A percentile compares a stretch with the other conserved stretches of the same genome.
phyloP scores from a whole-genome alignment of 148 eudicot species.

The Arbutus unedo region DNA sequence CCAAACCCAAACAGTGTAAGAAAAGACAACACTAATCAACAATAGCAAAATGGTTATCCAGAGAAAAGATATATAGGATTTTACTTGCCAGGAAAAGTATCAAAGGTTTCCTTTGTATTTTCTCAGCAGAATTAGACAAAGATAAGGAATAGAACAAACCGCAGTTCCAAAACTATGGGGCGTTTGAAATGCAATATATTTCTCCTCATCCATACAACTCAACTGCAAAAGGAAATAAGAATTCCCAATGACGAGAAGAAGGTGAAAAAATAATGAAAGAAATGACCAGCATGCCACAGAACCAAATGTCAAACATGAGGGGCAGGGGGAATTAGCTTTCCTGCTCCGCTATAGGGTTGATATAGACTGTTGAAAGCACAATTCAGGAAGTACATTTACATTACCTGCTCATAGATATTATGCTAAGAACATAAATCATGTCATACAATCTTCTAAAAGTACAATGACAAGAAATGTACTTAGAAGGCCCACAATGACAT shows the following conservation, averaged over 20 bases:
- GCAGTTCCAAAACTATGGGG: constrained; percentile 33
- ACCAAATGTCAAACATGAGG: background rate
- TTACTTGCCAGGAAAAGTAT: background rate
- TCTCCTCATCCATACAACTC: constrained; percentile 49
- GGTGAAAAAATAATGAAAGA: background rate
- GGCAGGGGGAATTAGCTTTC: background rate
- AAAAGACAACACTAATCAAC: constrained; percentile 7
- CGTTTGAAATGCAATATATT: constrained; percentile 56
- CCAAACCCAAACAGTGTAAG: constrained; percentile 10
- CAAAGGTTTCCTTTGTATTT: background rate
- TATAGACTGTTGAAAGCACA: background rate
- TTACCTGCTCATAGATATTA: background rate
- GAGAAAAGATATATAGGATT: background rate
- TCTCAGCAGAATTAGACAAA: constrained; percentile 10
- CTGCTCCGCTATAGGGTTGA: background rate
- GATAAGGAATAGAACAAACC: constrained; percentile 41
- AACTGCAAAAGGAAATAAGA: constrained; percentile 42
- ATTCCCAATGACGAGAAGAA: background rate
- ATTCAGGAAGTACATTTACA: background rate
- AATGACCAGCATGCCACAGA: background rate
- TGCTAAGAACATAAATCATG: background rate
- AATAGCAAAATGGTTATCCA: background rate
- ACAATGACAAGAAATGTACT: background rate
- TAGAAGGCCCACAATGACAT: background rate
- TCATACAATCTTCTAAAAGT: background rate